Conservation (phyloP, 1,139 yeast genomes). For the Williopsis jadinii region DNA sequence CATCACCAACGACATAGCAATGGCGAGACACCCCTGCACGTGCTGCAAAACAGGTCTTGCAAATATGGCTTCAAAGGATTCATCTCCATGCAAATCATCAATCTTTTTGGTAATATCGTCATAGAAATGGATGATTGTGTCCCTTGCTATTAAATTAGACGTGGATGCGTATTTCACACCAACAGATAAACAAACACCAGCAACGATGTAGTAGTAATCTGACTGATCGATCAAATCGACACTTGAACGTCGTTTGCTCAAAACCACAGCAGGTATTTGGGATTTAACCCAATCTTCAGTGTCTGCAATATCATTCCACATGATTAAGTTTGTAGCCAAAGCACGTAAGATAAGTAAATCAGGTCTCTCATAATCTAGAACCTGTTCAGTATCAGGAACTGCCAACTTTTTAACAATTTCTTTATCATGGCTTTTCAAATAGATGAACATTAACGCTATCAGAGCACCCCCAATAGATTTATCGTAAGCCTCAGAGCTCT, state of each 20-base stretch:
- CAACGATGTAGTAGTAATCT: slow-evolving; percentile 58
- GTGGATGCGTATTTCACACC: slow-evolving; percentile 77
- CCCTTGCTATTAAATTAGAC: slow-evolving; percentile 46
- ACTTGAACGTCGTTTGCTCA: slow-evolving; percentile 19
- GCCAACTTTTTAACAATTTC: slow-evolving; percentile 58
- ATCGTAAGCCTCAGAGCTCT: slow-evolving; percentile 57
- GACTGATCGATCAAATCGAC: slow-evolving; percentile 40
- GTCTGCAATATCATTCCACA: slow-evolving; percentile 64
- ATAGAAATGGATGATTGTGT: slow-evolving; percentile 50
- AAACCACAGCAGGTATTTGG: slow-evolving; percentile 44
- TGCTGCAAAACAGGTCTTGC: slow-evolving; percentile 51
- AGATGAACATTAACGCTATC: slow-evolving; percentile 69
- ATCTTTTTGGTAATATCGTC: slow-evolving; percentile 53
- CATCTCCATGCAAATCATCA: slow-evolving; percentile 36
- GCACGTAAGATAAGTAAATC: slow-evolving; percentile 68
- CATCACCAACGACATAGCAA: slow-evolving; percentile 69
- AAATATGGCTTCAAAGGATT: slow-evolving; percentile 53
- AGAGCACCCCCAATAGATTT: slow-evolving; percentile 79
- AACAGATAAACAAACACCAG: slow-evolving; percentile 71
- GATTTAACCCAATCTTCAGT: slow-evolving; percentile 53
- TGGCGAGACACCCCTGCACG: slow-evolving; percentile 52
- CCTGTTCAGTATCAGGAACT: slow-evolving; percentile 55
- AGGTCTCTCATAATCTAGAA: slow-evolving; percentile 72
- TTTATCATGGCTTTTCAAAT: slow-evolving; percentile 56
- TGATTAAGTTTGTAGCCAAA: slow-evolving; percentile 60